Evolutionary conservation across 768 basidiomycete species (phyloP).

Genomic region (Psilocybe cyanescens): DNA sequence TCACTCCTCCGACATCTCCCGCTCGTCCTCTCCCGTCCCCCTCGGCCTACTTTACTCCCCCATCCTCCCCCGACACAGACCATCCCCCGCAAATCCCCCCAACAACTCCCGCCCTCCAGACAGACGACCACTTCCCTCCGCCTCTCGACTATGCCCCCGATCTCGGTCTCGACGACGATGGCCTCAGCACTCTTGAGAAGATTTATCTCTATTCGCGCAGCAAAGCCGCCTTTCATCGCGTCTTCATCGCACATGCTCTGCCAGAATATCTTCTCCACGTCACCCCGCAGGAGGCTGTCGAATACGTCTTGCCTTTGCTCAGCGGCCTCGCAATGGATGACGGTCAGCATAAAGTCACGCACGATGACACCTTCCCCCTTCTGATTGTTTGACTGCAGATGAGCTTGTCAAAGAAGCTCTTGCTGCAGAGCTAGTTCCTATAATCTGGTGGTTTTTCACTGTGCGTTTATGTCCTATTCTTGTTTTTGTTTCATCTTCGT

Average conservation of each 20-base stretch:
- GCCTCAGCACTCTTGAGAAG: slow-evolving; percentile 83
- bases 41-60: slow-evolving; percentile 39
- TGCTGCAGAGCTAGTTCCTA: slow-evolving; percentile 73
- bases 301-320: slow-evolving; percentile 93
- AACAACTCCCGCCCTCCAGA: slow-evolving; percentile 22
- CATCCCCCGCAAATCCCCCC: slow-evolving; percentile 29
- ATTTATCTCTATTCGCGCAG: slow-evolving; percentile 91
- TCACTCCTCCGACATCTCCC: slow-evolving; percentile 31
- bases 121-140: slow-evolving; percentile 26
- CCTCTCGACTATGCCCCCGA: slow-evolving; percentile 40
- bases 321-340: slow-evolving; percentile 84
- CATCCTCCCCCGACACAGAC: slow-evolving; percentile 38
- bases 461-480: slow-evolving; percentile 30
- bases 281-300: slow-evolving; percentile 84
- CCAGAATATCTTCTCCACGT: slow-evolving; percentile 79
- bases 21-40: slow-evolving; percentile 29
- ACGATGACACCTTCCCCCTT: slow-evolving; percentile 4
- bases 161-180: slow-evolving; percentile 71
- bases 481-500: slow-evolving; percentile 10
- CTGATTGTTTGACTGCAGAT: slow-evolving; percentile 46
- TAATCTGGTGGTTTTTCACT: slow-evolving; percentile 94
- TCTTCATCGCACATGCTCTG: slow-evolving; percentile 85
- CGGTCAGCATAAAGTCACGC: slow-evolving; percentile 49
- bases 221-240: slow-evolving; percentile 60
- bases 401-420: slow-evolving; percentile 90